phyloP scores from a whole-genome alignment of 306 rosid genomes.

The Vigna reflexopilosa region DNA sequence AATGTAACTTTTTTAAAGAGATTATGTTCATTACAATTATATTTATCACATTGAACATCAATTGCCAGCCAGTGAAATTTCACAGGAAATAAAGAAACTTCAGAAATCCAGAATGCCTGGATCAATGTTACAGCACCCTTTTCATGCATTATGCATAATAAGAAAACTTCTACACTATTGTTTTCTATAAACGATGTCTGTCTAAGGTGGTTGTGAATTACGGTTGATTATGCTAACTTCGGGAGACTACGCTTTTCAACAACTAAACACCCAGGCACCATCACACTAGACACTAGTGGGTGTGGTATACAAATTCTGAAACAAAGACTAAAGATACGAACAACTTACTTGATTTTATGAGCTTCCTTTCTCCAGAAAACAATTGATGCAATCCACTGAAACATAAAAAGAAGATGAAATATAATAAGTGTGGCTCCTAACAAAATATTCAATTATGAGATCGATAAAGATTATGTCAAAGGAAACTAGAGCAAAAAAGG shows the following conservation, averaged over 20 bases:
- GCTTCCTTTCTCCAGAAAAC: slow-evolving; percentile 81
- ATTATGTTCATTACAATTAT: slow-evolving; percentile 23
- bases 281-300: background rate
- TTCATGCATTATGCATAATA: background rate
- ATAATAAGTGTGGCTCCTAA: slow-evolving; percentile 25
- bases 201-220: slow-evolving; percentile 17
- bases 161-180: slow-evolving; percentile 13
- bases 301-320: slow-evolving; percentile 25
- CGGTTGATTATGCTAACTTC: slow-evolving; percentile 11
- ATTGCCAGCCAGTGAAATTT: background rate
- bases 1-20: background rate
- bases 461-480: background rate
- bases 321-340: background rate
- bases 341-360: slow-evolving; percentile 83
- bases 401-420: slow-evolving; percentile 39
- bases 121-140: background rate
- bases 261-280: background rate
- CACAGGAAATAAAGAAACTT: background rate
- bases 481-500: background rate
- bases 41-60: slow-evolving; percentile 16
- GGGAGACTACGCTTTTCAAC: slow-evolving; percentile 12
- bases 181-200: slow-evolving; percentile 11
- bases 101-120: slow-evolving; percentile 2
- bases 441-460: slow-evolving; percentile 21
- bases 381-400: slow-evolving; percentile 77